Evolutionary conservation across 352 stramenopile genomes (phyloP).

Genomic region (Pythium brassicae): DNA sequence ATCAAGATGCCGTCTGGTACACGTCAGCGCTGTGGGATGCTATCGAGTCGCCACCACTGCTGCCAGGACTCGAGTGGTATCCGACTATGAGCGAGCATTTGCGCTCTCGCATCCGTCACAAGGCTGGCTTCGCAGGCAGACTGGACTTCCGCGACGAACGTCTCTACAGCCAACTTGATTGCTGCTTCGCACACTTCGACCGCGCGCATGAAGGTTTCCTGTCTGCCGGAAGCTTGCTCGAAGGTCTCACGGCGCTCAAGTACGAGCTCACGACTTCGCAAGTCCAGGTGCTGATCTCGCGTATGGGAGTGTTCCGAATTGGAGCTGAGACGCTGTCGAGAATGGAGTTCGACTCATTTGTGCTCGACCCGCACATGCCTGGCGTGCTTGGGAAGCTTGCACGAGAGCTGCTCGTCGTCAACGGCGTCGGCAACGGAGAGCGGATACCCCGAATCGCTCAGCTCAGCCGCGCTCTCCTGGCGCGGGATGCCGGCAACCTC

Average conservation of each 20-base stretch:
- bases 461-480: conserved; percentile 44
- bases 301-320: conserved; percentile 44
- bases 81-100: conserved; percentile 30
- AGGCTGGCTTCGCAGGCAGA: conserved; percentile 24
- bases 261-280: conserved; percentile 34
- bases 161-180: conserved; percentile 34
- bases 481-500: conserved; percentile 18
- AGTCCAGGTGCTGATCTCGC: conserved; percentile 27
- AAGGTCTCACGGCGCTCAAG: conserved; percentile 39
- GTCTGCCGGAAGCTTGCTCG: conserved; percentile 22
- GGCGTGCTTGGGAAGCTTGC: conserved; percentile 31
- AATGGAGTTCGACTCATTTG: conserved; percentile 79
- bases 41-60: neutral
- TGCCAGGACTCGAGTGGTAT: conserved; percentile 19
- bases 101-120: conserved; percentile 35
- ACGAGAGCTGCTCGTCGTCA: conserved; percentile 23
- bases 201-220: conserved; percentile 48
- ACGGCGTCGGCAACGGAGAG: conserved; percentile 8
- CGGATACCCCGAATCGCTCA: conserved; percentile 37
- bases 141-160: conserved; percentile 21
- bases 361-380: conserved; percentile 47
- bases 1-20: conserved; percentile 36
- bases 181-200: conserved; percentile 68
- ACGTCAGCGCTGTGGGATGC: conserved; percentile 24
- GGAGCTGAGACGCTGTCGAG: conserved; percentile 36